Percentiles rank a stretch among this genome's conserved stretches.
Evolutionary conservation across 345 rosid species (phyloP).

Genomic region (Boechera retrofracta): DNA sequence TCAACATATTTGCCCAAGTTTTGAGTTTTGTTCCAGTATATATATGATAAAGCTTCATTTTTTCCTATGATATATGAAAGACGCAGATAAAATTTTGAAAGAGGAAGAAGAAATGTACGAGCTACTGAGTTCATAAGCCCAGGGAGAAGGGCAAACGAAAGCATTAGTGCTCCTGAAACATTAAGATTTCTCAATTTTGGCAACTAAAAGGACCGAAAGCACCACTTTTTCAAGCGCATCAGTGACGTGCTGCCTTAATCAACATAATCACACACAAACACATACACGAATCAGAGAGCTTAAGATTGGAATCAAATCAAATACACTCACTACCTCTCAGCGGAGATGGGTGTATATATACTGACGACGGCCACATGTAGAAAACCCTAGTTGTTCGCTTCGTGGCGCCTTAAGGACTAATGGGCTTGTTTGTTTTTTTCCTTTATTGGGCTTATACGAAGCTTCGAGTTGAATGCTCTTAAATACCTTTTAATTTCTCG

Average conservation of each 20-base stretch:
- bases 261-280: no score
- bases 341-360: not conserved
- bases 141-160: constrained; percentile 38
- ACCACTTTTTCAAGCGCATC: constrained; percentile 50
- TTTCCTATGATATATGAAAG: not conserved
- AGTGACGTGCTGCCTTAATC: constrained; percentile 44
- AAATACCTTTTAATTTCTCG: no score
- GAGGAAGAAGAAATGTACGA: constrained; percentile 15
- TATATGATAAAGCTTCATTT: not conserved
- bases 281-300: no score
- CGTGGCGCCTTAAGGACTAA: not conserved
- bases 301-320: no score
- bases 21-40: not conserved
- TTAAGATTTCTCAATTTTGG: constrained; percentile 22
- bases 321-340: not conserved
- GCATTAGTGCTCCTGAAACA: constrained; percentile 44
- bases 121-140: constrained; percentile 47
- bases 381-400: constrained; percentile 24
- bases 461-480: no score
- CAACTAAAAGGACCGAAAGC: constrained; percentile 51
- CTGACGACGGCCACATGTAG: constrained; percentile 25
- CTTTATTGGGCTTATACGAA: not conserved
- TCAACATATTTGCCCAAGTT: not conserved
- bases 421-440: not conserved
- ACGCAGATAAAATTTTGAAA: not conserved